Percentiles rank a stretch among this genome's conserved stretches.
phyloP scores from a whole-genome alignment of 805 yeast species.

The Lipomyces yamadae region DNA sequence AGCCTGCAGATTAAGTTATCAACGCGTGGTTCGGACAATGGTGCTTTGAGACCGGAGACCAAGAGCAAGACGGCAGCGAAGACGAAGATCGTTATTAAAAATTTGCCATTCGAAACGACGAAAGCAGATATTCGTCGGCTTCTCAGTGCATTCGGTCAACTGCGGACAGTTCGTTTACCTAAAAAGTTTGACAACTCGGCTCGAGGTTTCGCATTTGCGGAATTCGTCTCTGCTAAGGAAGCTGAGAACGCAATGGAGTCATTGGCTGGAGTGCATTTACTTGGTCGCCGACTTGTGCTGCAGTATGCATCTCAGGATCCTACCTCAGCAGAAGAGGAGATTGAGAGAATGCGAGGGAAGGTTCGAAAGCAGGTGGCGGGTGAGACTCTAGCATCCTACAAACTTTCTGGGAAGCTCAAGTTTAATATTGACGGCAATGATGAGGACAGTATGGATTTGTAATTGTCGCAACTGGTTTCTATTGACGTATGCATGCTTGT shows the following conservation, averaged over 20 bases:
- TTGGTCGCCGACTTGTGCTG: constrained; percentile 92
- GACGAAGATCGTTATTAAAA: constrained; percentile 87
- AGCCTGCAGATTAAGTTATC: constrained; percentile 87
- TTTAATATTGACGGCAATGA: constrained; percentile 65
- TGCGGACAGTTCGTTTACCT: constrained; percentile 94
- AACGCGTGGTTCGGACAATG: constrained; percentile 59
- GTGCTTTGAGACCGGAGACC: constrained; percentile 1
- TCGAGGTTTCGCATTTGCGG: constrained; percentile 98
- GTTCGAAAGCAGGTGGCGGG: constrained; percentile 79
- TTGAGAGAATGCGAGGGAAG: constrained; percentile 85
- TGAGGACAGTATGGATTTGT: constrained; percentile 17
- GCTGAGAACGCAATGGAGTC: constrained; percentile 94
- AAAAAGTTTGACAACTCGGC: constrained; percentile 93
- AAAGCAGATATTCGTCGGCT: constrained; percentile 91
- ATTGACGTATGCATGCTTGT: not conserved
- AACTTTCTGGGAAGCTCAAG: constrained; percentile 72
- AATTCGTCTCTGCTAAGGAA: constrained; percentile 78
- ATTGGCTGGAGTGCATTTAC: constrained; percentile 91
- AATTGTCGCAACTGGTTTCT: constrained; percentile 7
- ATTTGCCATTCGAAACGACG: constrained; percentile 94
- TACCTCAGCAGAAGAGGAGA: constrained; percentile 85
- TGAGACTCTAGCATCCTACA: constrained; percentile 68
- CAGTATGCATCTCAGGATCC: constrained; percentile 87
- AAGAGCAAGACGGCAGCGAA: constrained; percentile 40
- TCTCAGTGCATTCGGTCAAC: constrained; percentile 92